Base-by-base conservation (phyloP, 148 eudicot genomes). In the Camellia lanceoleosa region DNA sequence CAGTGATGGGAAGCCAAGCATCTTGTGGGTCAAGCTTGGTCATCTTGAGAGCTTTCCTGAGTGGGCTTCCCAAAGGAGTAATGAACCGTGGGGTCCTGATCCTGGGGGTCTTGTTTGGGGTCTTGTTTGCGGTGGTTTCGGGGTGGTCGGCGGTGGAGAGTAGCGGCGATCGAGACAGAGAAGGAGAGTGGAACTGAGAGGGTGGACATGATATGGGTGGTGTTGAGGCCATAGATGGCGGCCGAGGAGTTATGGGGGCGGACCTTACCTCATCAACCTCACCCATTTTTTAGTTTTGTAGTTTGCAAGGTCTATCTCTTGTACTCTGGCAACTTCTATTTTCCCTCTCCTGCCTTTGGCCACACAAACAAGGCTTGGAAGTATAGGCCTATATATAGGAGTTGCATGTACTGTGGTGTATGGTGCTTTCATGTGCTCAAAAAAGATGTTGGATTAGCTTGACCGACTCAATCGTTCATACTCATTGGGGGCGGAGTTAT, bases 1-100 rank as follows among this genome's bases (percentile, higher is more conserved):
- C 89, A 7, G 91, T 88, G 19, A 88, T 84, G 5, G 98, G 98
- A 8, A 95, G 95, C 98, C 98, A 95, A 3, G 98, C 98, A 62
- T 95, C 98, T 8, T 92, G 92, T 0, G 97, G 98, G 75, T 95
- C 94, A 15, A 95, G 89, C 44, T 82, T 95, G 0, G 97, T 93
- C 82, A 93, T 81, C 9, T 83, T 64, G 20, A 95, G 72, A 0
- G 87, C 97, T 19, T 92, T 94, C 77, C 92, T 85, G 0, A 94
- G 7, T 2, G 98, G 98, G 83, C 92, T 90, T 38, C 87, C 92
- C 60, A 92, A 46, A 0, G 97, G 97, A 16, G 97, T 92, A 0
- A 89, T 77, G 78, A 82, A 84, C 70, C 76, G 54, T 6, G 91
- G 89, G 1, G 91, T 88, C 71, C 87, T 87, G 30, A 85, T 82